phyloP scores from a whole-genome alignment of 2,329 filamentous ascomycete genomes.

The Phyllosticta citribraziliensis region DNA sequence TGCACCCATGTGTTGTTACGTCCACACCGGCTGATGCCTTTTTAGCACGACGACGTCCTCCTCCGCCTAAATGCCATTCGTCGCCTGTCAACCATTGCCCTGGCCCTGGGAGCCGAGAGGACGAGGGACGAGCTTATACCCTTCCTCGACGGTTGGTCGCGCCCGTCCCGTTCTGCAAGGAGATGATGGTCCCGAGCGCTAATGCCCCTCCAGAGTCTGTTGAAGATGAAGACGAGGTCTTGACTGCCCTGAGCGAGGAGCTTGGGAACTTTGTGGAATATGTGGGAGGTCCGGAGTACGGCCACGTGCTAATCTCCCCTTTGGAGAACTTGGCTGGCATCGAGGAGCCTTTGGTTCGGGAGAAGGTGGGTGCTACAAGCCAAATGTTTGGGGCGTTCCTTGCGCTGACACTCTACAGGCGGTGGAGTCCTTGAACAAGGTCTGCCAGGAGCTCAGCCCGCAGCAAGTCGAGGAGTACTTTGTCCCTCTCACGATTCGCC shows the following conservation, averaged over 20 bases:
- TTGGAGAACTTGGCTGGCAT: slow-evolving; percentile 97
- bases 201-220: slow-evolving; percentile 67
- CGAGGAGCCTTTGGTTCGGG: slow-evolving; percentile 92
- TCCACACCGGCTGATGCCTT: slow-evolving; percentile 9
- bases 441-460: slow-evolving; percentile 82
- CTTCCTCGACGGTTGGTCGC: slow-evolving; percentile 83
- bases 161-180: slow-evolving; percentile 9
- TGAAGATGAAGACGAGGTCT: slow-evolving; percentile 96
- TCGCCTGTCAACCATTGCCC: slow-evolving; percentile 93
- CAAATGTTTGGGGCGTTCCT: neutral
- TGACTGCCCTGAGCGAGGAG: slow-evolving; percentile 94
- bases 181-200: slow-evolving; percentile 4
- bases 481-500: slow-evolving; percentile 86
- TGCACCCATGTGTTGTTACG: neutral
- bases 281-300: slow-evolving; percentile 86
- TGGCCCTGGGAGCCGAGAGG: slow-evolving; percentile 89
- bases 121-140: slow-evolving; percentile 98
- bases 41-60: slow-evolving; percentile 92
- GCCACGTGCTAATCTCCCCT: slow-evolving; percentile 91
- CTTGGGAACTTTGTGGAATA: slow-evolving; percentile 96
- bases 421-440: slow-evolving; percentile 98
- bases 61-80: slow-evolving; percentile 97
- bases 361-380: slow-evolving; percentile 58
- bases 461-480: slow-evolving; percentile 96
- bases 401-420: slow-evolving; percentile 50